phyloP scores from a whole-genome alignment of 139 green algal species.

The Bryopsis sp. region DNA sequence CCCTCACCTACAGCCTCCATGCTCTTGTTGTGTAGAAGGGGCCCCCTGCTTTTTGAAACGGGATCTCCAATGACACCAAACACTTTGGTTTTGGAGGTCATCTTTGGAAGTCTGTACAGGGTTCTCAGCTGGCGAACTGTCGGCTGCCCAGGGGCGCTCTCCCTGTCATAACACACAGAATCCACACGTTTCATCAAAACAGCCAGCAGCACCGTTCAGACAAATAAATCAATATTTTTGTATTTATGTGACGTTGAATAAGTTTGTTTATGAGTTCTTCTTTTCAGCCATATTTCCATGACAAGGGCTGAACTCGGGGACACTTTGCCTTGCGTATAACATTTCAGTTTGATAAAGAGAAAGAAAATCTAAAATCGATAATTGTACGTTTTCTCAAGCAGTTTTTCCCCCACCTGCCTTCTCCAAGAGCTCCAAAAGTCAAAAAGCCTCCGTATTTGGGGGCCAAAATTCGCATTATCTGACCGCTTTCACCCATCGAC shows the following conservation, averaged over 20 bases:
- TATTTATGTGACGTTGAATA: too few relatives aligned
- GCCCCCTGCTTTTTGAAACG: conserved; percentile 69
- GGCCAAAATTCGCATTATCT: conserved; percentile 77
- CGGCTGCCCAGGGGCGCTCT: conserved; percentile 27
- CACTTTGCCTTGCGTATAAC: too few relatives aligned
- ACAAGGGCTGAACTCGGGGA: too few relatives aligned
- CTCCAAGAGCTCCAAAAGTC: conserved; percentile 84
- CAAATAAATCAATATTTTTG: too few relatives aligned
- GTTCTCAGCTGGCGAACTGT: background rate
- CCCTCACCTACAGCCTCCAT: conserved; percentile 53
- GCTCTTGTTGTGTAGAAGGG: conserved; percentile 81
- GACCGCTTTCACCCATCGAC: conserved; percentile 84
- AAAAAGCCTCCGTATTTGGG: conserved; percentile 89
- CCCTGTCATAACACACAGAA: conserved; percentile 4
- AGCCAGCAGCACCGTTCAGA: conserved; percentile 8
- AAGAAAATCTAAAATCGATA: too few relatives aligned
- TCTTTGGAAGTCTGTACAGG: conserved; percentile 6
- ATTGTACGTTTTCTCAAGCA: background rate
- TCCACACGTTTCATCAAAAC: too few relatives aligned
- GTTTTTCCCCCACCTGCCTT: conserved; percentile 30
- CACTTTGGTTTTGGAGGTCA: conserved; percentile 57
- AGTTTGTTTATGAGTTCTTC: too few relatives aligned
- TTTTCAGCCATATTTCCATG: too few relatives aligned
- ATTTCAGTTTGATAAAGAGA: too few relatives aligned
- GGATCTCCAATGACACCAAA: conserved; percentile 86